Conservation (phyloP, 2,329 filamentous ascomycete genomes). For the Rhexocercosporidium sp. region DNA sequence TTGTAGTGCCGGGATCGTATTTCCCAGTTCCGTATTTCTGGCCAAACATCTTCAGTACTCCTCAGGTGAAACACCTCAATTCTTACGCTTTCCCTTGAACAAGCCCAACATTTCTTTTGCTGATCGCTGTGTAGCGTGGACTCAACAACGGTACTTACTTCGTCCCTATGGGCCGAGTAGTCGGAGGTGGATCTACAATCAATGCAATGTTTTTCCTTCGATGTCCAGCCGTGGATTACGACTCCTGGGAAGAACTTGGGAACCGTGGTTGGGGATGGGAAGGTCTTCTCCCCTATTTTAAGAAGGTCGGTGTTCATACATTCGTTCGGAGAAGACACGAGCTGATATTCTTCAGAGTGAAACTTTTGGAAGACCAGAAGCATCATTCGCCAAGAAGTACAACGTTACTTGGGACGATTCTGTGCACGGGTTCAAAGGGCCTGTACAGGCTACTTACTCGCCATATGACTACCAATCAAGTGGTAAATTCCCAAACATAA, state of each 20-base stretch:
- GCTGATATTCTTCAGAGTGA: constrained; percentile 38
- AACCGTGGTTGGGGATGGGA: constrained; percentile 54
- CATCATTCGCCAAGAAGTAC: constrained; percentile 42
- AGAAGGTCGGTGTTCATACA: constrained; percentile 43
- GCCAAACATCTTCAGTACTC: constrained; percentile 40
- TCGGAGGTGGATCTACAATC: constrained; percentile 51
- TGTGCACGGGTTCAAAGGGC: constrained; percentile 57
- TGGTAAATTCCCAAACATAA: background rate
- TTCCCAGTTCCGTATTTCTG: constrained; percentile 52
- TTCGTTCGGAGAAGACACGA: background rate
- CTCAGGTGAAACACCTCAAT: no score
- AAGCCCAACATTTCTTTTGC: background rate
- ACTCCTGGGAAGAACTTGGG: constrained; percentile 54
- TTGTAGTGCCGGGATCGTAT: constrained; percentile 51
- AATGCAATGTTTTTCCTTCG: constrained; percentile 39
- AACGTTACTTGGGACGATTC: constrained; percentile 43
- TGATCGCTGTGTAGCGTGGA: constrained; percentile 35
- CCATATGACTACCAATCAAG: constrained; percentile 15
- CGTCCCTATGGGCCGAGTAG: constrained; percentile 43
- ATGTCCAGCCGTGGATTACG: constrained; percentile 42
- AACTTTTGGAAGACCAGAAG: constrained; percentile 43
- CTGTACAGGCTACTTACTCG: constrained; percentile 49
- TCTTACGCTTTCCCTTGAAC: background rate
- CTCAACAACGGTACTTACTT: constrained; percentile 46
- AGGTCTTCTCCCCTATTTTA: constrained; percentile 57